phyloP scores from a whole-genome alignment of 345 rosid species.

The Jatropha curcas region DNA sequence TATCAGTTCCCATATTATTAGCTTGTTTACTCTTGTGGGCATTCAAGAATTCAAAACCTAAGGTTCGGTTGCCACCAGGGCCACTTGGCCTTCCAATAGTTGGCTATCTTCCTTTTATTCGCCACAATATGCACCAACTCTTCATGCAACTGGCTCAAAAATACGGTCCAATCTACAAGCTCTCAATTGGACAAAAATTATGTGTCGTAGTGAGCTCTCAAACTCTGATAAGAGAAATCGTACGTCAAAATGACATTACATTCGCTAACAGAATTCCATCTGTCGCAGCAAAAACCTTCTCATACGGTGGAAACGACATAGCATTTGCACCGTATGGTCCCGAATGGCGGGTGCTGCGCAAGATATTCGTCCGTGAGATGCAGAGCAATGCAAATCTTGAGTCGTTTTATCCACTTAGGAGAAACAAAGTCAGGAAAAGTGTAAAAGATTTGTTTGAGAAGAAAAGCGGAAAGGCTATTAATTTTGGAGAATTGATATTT shows the following conservation, averaged over 20 bases:
- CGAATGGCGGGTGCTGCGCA: slow-evolving; percentile 31
- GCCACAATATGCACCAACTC: slow-evolving; percentile 24
- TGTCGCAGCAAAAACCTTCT: slow-evolving; percentile 13
- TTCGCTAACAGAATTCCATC: slow-evolving; percentile 39
- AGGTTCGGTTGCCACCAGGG: slow-evolving; percentile 24
- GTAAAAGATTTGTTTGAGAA: slow-evolving; percentile 16
- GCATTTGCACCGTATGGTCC: slow-evolving; percentile 29
- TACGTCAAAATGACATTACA: slow-evolving; percentile 34
- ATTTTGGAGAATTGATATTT: slow-evolving; percentile 34
- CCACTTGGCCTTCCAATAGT: slow-evolving; percentile 44
- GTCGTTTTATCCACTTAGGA: slow-evolving; percentile 27
- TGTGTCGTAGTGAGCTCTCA: slow-evolving; percentile 38
- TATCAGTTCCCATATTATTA: background rate
- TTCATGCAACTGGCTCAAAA: slow-evolving; percentile 26
- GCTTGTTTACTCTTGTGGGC: background rate
- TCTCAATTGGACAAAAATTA: slow-evolving; percentile 29
- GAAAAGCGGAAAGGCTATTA: slow-evolving; percentile 20
- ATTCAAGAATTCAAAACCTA: background rate
- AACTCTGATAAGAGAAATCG: slow-evolving; percentile 22
- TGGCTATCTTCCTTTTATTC: slow-evolving; percentile 47
- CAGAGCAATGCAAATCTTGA: slow-evolving; percentile 35
- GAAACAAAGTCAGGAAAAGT: slow-evolving; percentile 22
- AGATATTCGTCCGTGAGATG: slow-evolving; percentile 36
- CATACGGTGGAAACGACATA: slow-evolving; percentile 36
- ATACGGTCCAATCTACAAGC: slow-evolving; percentile 46